Evolutionary conservation across 768 basidiomycete species (phyloP), one percentile per base, ranked within the genome.

Genomic region (Boletus subcaerulescens): DNA sequence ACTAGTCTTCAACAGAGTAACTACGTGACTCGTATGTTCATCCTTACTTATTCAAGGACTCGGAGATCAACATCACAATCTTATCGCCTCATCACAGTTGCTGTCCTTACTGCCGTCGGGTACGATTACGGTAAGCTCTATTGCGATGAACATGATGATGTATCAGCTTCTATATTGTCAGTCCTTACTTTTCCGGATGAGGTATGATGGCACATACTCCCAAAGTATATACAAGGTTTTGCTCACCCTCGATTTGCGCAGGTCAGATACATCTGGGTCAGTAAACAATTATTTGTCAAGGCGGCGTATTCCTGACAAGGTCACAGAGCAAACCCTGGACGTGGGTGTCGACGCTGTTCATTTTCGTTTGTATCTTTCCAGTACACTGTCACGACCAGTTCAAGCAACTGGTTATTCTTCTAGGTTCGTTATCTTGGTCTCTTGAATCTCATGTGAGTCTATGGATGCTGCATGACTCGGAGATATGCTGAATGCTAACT

Each of bases 351-450:
- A 36, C 45, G 3, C 8, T 59, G 6, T 59, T 53, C 33, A 12
- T 58, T 18, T 4, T 59, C 5, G 60, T 61, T 7, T 3, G 58
- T 60, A 32, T 26, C 24, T 5, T 29, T 12, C 22, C 7, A 5
- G 17, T n/a, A 4, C 2, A 12, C 13, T 39, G 10, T 18, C 13
- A 4, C 5, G 10, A 22, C 14, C 3, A 22, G 22, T 9, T 14
- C 33, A 14, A 35, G 29, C 3, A n/a, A 15, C 15, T 43, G 2
- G 32, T 0, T 1, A 42, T 33, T 29, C 10, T 33, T 32, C 11
- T 48, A 60, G 59, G 57, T 59, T 41, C 57, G 58, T 22, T 60
- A 60, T 39, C 20, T 22, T 17, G 58, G 58, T 6, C 45, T 53
- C 33, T 18, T 36, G 6, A 15, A 18, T 6, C 15, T 53, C 4